Evolutionary conservation across 768 basidiomycete genomes (phyloP), one percentile per base, ranked within the genome.

Genomic region (Pholiota conissans): DNA sequence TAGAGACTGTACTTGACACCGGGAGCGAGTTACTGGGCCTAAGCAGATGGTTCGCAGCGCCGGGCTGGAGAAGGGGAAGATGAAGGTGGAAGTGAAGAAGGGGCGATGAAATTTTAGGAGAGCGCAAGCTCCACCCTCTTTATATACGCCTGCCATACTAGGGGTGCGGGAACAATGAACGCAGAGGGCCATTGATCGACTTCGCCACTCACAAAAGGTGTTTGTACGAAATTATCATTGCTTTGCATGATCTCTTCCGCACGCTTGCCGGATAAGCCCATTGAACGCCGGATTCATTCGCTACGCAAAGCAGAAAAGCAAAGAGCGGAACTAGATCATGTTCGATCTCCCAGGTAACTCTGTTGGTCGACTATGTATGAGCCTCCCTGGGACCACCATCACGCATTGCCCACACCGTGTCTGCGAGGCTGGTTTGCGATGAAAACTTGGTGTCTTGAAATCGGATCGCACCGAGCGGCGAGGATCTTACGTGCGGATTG

Each of bases 31-130:
- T 49, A 55, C 53, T 58, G 52, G 59, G 49, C 59, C 56, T 55
- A 32, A 59, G 58, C 57, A 56, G 53, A 55, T 26, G 30, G 46
- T 20, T 45, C 52, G 52, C 60, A 70, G 71, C 71, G 67, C 73
- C 67, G 28, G 74, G 71, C 73, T 72, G 64, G 49, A 65, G 59
- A 61, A 59, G 42, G 1, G 20, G 42, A 45, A 54, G 57, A 58
- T 13, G 52, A 55, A 45, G 51, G 42, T 52, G 50, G 18, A 35
- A n/a, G n/a, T n/a, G n/a, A 59, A 58, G 58, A 48, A 56, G 40
- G 55, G 35, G 55, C 29, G 48, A 42, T 29, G 47, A 20, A 37
- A 13, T 3, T 22, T 11, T 18, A 11, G 32, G 10, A 32, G 34
- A 2, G 26, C 22, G 13, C 16, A 35, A 5, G 34, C 35, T 42